These are phyloP conservation scores for Ceratocystis cacaofunesta DNA, from an alignment of 2,329 filamentous ascomycete species.

Conservation along the genomic window DNA sequence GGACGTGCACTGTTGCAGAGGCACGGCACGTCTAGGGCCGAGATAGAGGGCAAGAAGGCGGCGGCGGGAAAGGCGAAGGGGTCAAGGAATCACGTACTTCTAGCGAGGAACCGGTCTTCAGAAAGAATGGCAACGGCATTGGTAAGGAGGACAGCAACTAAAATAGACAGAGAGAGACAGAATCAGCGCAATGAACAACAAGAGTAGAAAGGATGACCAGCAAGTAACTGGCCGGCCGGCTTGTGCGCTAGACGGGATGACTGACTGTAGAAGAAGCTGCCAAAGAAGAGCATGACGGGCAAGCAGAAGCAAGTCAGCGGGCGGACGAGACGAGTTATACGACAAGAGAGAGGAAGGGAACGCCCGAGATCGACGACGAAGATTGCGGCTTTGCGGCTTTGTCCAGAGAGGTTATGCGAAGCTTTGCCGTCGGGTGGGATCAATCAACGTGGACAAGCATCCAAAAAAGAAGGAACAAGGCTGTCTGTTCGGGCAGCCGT, in stretches of 20 bases:
- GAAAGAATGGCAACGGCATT: conserved; percentile 90
- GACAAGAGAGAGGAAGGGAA: not conserved
- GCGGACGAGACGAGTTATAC: not conserved
- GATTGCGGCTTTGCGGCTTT: not conserved
- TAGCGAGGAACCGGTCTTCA: conserved; percentile 81
- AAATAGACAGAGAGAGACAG: not conserved
- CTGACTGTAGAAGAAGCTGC: conserved; percentile 52
- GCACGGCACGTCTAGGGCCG: not conserved
- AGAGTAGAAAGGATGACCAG: not conserved
- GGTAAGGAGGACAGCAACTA: conserved; percentile 67
- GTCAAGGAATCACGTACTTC: conserved; percentile 28
- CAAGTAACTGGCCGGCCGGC: not conserved
- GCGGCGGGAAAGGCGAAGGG: not conserved
- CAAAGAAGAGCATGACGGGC: conserved; percentile 49
- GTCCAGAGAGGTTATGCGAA: too few relatives aligned
- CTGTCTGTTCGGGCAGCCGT: not conserved
- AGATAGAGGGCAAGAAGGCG: not conserved
- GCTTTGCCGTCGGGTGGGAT: too few relatives aligned
- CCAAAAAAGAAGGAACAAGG: not conserved
- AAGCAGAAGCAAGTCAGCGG: not conserved
- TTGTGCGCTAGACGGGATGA: conserved; percentile 5
- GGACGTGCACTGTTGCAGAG: not conserved
- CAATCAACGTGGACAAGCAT: not conserved
- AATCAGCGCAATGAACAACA: not conserved
- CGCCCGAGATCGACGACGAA: not conserved